phyloP scores from a whole-genome alignment of 169 alveolate species.

The Toxoplasma gondii region DNA sequence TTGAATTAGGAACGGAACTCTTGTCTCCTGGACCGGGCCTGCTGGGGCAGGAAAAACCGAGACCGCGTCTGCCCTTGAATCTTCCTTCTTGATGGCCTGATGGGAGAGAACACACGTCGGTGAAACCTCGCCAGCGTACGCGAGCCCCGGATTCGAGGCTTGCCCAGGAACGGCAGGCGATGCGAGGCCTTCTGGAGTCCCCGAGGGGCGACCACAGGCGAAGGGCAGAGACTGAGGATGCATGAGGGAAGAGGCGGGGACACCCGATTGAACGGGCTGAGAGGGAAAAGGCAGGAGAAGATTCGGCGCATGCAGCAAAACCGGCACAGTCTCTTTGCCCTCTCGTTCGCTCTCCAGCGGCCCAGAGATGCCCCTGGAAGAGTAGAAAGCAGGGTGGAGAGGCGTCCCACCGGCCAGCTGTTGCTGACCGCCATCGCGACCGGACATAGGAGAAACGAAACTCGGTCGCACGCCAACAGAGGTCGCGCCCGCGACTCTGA shows the following conservation, averaged over 20 bases:
- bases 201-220: background rate
- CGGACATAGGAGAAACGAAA: background rate
- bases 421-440: background rate
- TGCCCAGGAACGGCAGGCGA: background rate
- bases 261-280: background rate
- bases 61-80: too few species aligned
- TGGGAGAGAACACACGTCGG: background rate
- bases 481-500: too few species aligned
- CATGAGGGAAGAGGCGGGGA: background rate
- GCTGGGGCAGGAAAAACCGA: background rate
- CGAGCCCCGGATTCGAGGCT: background rate
- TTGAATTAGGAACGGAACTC: background rate
- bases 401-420: background rate
- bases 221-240: background rate
- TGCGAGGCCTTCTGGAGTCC: background rate
- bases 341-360: background rate
- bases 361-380: background rate
- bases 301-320: background rate
- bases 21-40: background rate
- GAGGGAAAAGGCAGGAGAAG: background rate
- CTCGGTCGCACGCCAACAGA: background rate
- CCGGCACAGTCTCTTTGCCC: background rate
- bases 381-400: background rate
- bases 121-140: background rate
- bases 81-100: too few species aligned